phyloP scores from a whole-genome alignment of 768 basidiomycete species.

The Boletellus sp. region DNA sequence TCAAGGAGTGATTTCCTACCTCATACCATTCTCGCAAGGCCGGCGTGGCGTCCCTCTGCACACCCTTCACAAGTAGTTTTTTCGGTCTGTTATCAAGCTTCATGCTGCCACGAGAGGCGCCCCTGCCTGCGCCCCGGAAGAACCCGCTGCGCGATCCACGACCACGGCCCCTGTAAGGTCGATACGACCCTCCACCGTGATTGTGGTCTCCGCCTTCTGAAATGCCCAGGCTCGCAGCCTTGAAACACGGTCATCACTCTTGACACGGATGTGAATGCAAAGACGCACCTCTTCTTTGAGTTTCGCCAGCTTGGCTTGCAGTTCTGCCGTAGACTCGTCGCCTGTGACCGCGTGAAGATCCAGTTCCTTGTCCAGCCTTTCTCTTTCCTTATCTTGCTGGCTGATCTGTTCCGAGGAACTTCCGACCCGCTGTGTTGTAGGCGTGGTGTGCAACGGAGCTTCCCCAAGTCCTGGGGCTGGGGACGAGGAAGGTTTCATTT shows the following conservation, averaged over 20 bases:
- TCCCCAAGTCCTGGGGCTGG: conserved; percentile 29
- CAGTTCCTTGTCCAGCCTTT: conserved; percentile 79
- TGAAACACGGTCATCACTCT: conserved; percentile 8
- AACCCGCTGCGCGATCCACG: conserved; percentile 56
- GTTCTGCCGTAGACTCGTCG: conserved; percentile 58
- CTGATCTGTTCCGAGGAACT: conserved; percentile 29
- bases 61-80: conserved; percentile 72
- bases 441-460: conserved; percentile 25
- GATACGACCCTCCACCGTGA: conserved; percentile 39
- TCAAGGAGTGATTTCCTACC: conserved; percentile 34
- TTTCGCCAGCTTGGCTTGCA: conserved; percentile 70
- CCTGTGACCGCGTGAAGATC: conserved; percentile 50
- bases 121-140: conserved; percentile 59
- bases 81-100: conserved; percentile 88
- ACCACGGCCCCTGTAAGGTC: conserved; percentile 67
- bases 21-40: conserved; percentile 82
- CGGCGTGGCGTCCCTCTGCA: conserved; percentile 49
- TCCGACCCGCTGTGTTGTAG: conserved; percentile 21
- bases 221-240: conserved; percentile 78
- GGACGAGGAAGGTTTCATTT: conserved; percentile 52
- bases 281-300: conserved; percentile 72
- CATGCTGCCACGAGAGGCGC: conserved; percentile 71
- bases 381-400: conserved; percentile 56
- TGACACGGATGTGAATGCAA: not conserved
- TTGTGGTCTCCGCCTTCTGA: conserved; percentile 43